These are phyloP conservation scores for Entomortierella lignicola DNA, from an alignment of 192 early-diverging fungal genomes.

Conservation along the genomic window DNA sequence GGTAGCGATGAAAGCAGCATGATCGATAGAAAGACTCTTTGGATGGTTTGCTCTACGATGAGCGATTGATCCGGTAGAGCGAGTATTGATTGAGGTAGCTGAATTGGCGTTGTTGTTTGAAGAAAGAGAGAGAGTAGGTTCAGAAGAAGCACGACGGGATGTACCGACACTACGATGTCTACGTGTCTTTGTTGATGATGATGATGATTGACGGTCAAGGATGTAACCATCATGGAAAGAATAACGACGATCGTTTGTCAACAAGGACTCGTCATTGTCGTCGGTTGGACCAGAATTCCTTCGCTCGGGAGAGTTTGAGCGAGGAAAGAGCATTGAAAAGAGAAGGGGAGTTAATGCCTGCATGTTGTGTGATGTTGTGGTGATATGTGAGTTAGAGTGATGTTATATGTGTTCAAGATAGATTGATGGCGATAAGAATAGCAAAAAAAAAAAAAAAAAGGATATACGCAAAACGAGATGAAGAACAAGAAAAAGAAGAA, in stretches of 20 bases:
- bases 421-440: not conserved
- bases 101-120: not conserved
- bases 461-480: too few relatives aligned
- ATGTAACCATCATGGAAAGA: conserved; percentile 32
- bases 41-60: conserved; percentile 6
- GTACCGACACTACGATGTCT: conserved; percentile 39
- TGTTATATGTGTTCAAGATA: not conserved
- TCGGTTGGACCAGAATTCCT: not conserved
- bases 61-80: conserved; percentile 17
- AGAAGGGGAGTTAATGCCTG: conserved; percentile 52
- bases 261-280: conserved; percentile 6
- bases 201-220: not conserved
- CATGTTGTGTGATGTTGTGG: conserved; percentile 16
- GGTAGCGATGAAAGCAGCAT: conserved; percentile 41
- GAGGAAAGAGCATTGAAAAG: conserved; percentile 53
- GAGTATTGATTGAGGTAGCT: not conserved
- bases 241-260: conserved; percentile 1
- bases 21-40: conserved; percentile 33
- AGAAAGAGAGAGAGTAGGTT: not conserved
- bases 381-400: not conserved
- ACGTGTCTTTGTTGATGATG: conserved; percentile 13
- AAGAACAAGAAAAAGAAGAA: not conserved
- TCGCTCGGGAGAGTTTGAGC: conserved; percentile 10
- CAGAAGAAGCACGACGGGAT: not conserved
- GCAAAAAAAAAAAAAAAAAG: not conserved